Evolutionary conservation across 441 rosid species (phyloP), one percentile per base, ranked within the genome.

Genomic region (Iberis amara): DNA sequence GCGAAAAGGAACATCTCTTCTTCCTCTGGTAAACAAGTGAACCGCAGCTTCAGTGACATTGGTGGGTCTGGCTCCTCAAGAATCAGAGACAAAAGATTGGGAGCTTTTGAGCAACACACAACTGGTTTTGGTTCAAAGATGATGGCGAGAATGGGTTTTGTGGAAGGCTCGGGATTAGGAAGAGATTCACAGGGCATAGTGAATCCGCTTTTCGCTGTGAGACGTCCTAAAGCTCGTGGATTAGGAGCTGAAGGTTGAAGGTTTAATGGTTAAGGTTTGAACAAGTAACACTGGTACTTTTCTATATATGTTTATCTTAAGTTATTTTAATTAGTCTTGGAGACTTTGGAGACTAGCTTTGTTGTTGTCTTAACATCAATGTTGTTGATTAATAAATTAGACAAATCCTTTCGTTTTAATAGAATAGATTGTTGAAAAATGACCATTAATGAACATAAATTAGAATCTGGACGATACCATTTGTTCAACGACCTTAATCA

Each of bases 61-160:
- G 33, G 33, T 47, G 36, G 8, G 26, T 55, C 68, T 47, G 43
- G 63, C 26, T 55, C 71, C 30, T 53, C 26, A 48, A 49, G 68
- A 38, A 67, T 54, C 21, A 43, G 63, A 43, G 68, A 61, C 43
- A 55, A 55, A 37, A 68, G 71, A 53, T 24, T 85, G 11, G 95
- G 95, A 61, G 73, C 73, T 40, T 88, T 82, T 41, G 96, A 88
- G 59, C 83, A 67, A 73, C 95, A 88, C 65, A 85, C 98, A 28
- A 80, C 72, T 70, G 95, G 96, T 4, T 88, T 91, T 35, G 95
- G 98, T n/a, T 90, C 96, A 2, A 87, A 66, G 73, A 81, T 87
- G 84, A 87, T 85, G 98, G 85, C 80, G 0, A 87, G 59, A 76
- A 90, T 90, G 98, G 95, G 95, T 4, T 90, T 90, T 39, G 75